Evolutionary conservation across 441 rosid genomes (phyloP).

Genomic region (Jatropha podagrica): DNA sequence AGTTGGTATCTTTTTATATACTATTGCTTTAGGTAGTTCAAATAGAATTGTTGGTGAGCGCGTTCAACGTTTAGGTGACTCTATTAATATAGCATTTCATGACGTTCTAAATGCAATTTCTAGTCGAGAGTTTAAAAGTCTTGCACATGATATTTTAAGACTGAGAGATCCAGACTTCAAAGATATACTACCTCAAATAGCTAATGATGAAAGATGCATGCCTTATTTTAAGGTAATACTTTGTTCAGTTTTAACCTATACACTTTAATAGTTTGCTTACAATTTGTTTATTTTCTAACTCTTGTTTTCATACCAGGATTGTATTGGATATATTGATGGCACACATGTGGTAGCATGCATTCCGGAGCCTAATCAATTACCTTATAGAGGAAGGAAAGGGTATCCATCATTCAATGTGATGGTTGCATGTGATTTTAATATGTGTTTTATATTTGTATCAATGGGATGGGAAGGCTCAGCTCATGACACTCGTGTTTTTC

Average conservation of each 20-base stretch:
- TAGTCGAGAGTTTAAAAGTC: background rate
- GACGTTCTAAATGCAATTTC: background rate
- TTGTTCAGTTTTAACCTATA: background rate
- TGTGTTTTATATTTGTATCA: background rate
- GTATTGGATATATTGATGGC: background rate
- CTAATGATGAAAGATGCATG: background rate
- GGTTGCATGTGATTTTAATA: background rate
- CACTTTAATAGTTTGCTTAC: background rate
- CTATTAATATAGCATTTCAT: background rate
- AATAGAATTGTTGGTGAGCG: too few relatives aligned
- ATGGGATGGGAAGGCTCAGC: too few relatives aligned
- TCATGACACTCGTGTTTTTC: background rate
- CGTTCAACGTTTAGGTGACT: background rate
- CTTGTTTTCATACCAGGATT: too few relatives aligned
- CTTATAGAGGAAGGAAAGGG: background rate
- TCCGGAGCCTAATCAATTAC: background rate
- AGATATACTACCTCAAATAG: background rate
- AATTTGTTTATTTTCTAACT: too few relatives aligned
- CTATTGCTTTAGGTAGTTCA: too few relatives aligned
- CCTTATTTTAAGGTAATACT: background rate
- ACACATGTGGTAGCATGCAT: background rate
- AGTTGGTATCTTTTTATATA: too few relatives aligned
- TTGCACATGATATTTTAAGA: background rate
- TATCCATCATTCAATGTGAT: background rate
- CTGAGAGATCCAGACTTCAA: background rate